These are phyloP conservation scores for Apiosordaria backusii DNA, from an alignment of 495 filamentous ascomycete genomes.

Conservation along the genomic window DNA sequence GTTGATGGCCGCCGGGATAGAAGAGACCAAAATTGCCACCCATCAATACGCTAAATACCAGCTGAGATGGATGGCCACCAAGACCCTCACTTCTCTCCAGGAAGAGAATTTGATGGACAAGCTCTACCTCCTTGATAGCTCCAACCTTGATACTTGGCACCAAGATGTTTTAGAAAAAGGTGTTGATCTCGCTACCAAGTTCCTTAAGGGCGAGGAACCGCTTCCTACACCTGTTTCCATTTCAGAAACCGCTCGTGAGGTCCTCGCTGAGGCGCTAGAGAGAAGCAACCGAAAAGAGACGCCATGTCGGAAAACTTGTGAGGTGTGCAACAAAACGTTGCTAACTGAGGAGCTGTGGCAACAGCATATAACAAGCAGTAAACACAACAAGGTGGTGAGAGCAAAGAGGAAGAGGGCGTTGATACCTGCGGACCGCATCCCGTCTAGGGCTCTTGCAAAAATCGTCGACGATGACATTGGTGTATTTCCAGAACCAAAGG, in stretches of 20 bases:
- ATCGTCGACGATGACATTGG: neutral
- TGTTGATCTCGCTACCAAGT: constrained; percentile 53
- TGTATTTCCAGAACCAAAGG: neutral
- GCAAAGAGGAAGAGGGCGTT: constrained; percentile 25
- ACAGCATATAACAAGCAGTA: constrained; percentile 64
- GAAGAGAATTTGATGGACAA: constrained; percentile 47
- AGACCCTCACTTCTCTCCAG: constrained; percentile 63
- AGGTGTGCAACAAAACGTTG: constrained; percentile 66
- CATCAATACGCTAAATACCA: constrained; percentile 84
- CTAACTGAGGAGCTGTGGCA: constrained; percentile 72
- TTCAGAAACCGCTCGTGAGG: constrained; percentile 55
- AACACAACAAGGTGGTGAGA: constrained; percentile 44
- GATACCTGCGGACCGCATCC: neutral
- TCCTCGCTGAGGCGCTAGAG: constrained; percentile 53
- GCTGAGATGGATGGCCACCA: constrained; percentile 79
- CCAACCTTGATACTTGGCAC: constrained; percentile 55
- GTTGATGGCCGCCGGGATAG: constrained; percentile 37
- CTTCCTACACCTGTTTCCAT: constrained; percentile 61
- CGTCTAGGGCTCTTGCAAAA: neutral
- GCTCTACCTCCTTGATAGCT: constrained; percentile 74
- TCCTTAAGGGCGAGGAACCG: constrained; percentile 49
- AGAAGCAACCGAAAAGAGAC: constrained; percentile 42
- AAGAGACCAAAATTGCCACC: constrained; percentile 69
- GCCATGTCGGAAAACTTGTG: constrained; percentile 60
- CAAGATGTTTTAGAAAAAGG: constrained; percentile 62